These are phyloP conservation scores for Lichina pygmaea DNA, from an alignment of 495 filamentous ascomycete species.

Conservation along the genomic window DNA sequence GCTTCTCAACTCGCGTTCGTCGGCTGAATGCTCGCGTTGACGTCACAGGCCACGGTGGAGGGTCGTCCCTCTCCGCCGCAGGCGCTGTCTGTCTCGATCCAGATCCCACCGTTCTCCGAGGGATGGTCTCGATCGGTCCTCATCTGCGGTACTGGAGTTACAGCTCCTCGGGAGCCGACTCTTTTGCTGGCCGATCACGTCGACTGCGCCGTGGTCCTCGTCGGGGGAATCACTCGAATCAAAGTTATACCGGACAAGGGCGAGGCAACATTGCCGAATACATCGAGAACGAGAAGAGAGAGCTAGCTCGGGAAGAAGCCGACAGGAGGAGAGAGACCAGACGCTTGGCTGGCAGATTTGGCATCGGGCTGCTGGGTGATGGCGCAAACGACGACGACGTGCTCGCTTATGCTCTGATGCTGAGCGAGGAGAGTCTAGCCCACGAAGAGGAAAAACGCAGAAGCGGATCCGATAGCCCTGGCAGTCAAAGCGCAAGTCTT, in stretches of 20 bases:
- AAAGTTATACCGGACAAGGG: constrained; percentile 29
- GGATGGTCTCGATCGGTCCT: constrained; percentile 65
- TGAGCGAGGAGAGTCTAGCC: constrained; percentile 54
- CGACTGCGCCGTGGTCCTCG: constrained; percentile 30
- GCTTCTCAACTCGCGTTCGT: constrained; percentile 57
- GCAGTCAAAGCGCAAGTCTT: constrained; percentile 5
- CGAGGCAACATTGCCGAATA: constrained; percentile 43
- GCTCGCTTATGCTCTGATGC: constrained; percentile 61
- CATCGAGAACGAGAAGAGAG: constrained; percentile 56
- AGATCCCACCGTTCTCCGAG: constrained; percentile 71
- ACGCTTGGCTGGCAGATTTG: constrained; percentile 50
- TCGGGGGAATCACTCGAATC: constrained; percentile 25
- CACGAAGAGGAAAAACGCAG: constrained; percentile 30
- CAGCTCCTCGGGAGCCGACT: constrained; percentile 26
- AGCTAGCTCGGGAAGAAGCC: constrained; percentile 50
- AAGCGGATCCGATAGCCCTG: constrained; percentile 14
- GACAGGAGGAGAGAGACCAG: constrained; percentile 31
- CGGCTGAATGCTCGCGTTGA: constrained; percentile 47
- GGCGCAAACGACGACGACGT: constrained; percentile 67
- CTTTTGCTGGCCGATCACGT: constrained; percentile 16
- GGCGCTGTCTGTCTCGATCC: constrained; percentile 70
- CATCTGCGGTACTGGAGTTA: constrained; percentile 86
- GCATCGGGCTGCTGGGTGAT: constrained; percentile 44
- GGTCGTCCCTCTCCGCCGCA: constrained; percentile 58
- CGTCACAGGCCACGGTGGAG: constrained; percentile 32